phyloP scores from a whole-genome alignment of 2,329 filamentous ascomycete species.

The Ramichloridium luteum region DNA sequence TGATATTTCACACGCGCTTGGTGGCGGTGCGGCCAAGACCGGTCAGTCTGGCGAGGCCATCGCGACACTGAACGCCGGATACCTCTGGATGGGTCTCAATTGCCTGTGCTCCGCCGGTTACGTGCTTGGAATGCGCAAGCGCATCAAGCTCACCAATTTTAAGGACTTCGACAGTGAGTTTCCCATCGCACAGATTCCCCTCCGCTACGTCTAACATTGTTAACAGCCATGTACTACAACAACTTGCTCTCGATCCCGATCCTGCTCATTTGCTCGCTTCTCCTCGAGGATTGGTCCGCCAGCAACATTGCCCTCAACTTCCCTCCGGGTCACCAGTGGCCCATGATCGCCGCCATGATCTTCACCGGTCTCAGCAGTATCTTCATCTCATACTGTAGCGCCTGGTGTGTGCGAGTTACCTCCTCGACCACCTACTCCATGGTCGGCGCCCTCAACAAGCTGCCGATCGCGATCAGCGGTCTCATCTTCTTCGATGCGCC shows the following conservation, averaged over 20 bases:
- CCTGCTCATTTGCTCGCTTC: constrained; percentile 65
- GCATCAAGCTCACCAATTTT: constrained; percentile 99
- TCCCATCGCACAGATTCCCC: no score
- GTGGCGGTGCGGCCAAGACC: constrained; percentile 29
- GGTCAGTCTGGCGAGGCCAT: constrained; percentile 56
- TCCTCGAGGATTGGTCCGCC: constrained; percentile 85
- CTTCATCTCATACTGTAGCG: constrained; percentile 98
- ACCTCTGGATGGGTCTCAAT: constrained; percentile 96
- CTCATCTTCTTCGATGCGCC: constrained; percentile 92
- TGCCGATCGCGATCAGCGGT: constrained; percentile 84
- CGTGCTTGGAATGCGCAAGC: constrained; percentile 87
- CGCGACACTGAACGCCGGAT: constrained; percentile 84
- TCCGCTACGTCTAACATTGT: constrained; percentile 4
- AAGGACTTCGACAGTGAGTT: constrained; percentile 97
- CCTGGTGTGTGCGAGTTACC: constrained; percentile 96
- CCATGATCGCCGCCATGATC: constrained; percentile 74
- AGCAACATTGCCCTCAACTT: constrained; percentile 81
- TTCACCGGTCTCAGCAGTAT: constrained; percentile 87
- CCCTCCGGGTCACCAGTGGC: constrained; percentile 62
- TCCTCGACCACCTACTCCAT: constrained; percentile 98
- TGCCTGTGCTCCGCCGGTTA: constrained; percentile 90
- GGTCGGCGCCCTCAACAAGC: constrained; percentile 96
- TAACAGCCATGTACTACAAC: constrained; percentile 96
- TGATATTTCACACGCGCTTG: constrained; percentile 75
- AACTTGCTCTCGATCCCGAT: constrained; percentile 94